These are phyloP conservation scores for Leishmania tropica DNA, from an alignment of 208 protist genomes.

Conservation along the genomic window DNA sequence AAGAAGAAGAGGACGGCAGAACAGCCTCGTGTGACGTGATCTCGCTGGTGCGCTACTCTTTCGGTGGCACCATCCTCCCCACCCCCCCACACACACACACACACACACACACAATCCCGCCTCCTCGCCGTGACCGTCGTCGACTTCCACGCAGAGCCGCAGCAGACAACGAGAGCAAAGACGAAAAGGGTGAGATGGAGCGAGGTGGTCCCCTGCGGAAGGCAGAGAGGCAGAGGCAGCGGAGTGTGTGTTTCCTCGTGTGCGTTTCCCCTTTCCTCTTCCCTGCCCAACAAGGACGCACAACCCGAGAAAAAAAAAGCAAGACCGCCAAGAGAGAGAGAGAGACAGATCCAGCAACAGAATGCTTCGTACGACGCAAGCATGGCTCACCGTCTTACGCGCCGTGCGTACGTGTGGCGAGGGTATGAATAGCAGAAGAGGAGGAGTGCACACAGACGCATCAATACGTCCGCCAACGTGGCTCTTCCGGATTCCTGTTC, in stretches of 20 bases:
- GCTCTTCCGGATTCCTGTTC: not conserved
- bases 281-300: not conserved
- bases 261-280: not conserved
- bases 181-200: not conserved
- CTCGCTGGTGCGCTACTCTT: not conserved
- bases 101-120: not conserved
- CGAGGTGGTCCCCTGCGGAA: too few species aligned
- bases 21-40: not conserved
- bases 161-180: not conserved
- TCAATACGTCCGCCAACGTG: not conserved
- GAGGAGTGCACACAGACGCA: not conserved
- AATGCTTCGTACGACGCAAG: not conserved
- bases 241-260: not conserved
- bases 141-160: not conserved
- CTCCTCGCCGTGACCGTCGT: too few species aligned
- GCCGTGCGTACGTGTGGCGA: not conserved
- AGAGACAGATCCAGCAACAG: not conserved
- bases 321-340: not conserved
- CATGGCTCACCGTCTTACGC: not conserved
- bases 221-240: not conserved
- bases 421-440: not conserved
- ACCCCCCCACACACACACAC: not conserved
- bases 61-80: not conserved
- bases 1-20: not conserved
- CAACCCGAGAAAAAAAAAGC: too few species aligned